Percentiles rank a stretch among this genome's conserved stretches.
phyloP scores from a whole-genome alignment of 202 grass and related monocot species.

The Thinopyrum obtusiflorum region DNA sequence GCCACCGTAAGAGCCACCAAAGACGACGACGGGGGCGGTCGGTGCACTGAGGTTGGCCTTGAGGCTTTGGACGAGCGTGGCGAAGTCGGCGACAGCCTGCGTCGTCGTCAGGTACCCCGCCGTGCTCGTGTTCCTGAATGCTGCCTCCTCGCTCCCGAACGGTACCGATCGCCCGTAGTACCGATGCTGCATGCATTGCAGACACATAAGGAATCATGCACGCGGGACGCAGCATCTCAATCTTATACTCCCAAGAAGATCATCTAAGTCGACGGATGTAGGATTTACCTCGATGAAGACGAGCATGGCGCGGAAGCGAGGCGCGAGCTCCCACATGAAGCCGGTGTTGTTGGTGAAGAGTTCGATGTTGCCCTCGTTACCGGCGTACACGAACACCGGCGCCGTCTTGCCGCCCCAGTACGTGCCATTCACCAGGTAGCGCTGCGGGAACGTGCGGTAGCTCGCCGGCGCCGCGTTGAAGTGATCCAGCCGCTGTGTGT shows the following conservation, averaged over 20 bases:
- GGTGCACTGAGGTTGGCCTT: constrained; percentile 56
- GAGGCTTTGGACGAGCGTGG: constrained; percentile 43
- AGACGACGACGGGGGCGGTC: constrained; percentile 38
- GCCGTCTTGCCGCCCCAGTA: constrained; percentile 44
- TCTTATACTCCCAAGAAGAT: not conserved
- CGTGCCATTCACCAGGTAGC: constrained; percentile 56
- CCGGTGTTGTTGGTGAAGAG: constrained; percentile 51
- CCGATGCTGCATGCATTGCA: constrained; percentile 36
- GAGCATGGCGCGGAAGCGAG: constrained; percentile 47
- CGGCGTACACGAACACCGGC: constrained; percentile 59
- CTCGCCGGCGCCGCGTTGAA: constrained; percentile 48
- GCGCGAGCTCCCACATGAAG: constrained; percentile 57
- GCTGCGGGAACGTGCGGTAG: constrained; percentile 52
- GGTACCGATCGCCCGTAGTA: constrained; percentile 61
- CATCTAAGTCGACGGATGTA: too few species aligned
- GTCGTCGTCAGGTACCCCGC: constrained; percentile 50
- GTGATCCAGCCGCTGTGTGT: constrained; percentile 61
- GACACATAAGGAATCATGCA: not conserved
- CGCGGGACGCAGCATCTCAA: not conserved
- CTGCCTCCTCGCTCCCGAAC: constrained; percentile 29
- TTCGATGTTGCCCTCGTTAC: constrained; percentile 47
- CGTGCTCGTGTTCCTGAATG: constrained; percentile 33
- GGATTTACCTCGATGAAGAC: constrained; percentile 58
- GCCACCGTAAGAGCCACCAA: constrained; percentile 68
- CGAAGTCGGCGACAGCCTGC: constrained; percentile 61